Evolutionary conservation across 306 rosid genomes (phyloP).

Genomic region (Boehmeria nivea): DNA sequence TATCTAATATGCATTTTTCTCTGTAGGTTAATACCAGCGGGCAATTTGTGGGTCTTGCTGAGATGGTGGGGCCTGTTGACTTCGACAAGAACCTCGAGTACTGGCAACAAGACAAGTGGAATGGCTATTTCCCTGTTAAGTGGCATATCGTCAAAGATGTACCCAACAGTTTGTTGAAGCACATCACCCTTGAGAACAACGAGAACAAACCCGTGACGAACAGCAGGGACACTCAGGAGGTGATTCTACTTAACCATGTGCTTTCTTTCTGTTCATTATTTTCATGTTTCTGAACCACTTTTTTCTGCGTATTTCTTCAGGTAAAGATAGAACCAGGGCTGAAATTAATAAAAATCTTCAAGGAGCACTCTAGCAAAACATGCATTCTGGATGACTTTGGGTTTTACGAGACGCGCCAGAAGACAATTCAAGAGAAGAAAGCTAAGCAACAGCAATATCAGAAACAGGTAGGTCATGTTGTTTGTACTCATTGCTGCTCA

Average conservation of each 20-base stretch:
- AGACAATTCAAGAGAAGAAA: constrained; percentile 85
- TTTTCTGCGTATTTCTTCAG: constrained; percentile 25
- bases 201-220: constrained; percentile 97
- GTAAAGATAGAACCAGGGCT: constrained; percentile 77
- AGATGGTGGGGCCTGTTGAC: constrained; percentile 94
- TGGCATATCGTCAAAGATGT: constrained; percentile 96
- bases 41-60: constrained; percentile 93
- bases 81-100: constrained; percentile 82
- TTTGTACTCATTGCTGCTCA: neutral
- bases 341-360: constrained; percentile 63
- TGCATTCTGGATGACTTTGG: constrained; percentile 89
- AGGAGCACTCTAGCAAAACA: constrained; percentile 73
- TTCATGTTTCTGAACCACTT: constrained; percentile 8
- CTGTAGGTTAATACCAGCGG: constrained; percentile 93
- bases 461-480: constrained; percentile 58
- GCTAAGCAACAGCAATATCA: constrained; percentile 72
- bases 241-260: neutral
- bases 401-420: constrained; percentile 81
- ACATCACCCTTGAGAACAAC: constrained; percentile 84
- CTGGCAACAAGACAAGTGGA: constrained; percentile 99
- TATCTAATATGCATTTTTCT: neutral
- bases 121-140: constrained; percentile 89
- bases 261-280: neutral
- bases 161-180: constrained; percentile 89
- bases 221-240: constrained; percentile 98